Evolutionary conservation across 495 filamentous ascomycete species (phyloP), one percentile per base, ranked within the genome.

Genomic region (Penicillium maclennaniae): DNA sequence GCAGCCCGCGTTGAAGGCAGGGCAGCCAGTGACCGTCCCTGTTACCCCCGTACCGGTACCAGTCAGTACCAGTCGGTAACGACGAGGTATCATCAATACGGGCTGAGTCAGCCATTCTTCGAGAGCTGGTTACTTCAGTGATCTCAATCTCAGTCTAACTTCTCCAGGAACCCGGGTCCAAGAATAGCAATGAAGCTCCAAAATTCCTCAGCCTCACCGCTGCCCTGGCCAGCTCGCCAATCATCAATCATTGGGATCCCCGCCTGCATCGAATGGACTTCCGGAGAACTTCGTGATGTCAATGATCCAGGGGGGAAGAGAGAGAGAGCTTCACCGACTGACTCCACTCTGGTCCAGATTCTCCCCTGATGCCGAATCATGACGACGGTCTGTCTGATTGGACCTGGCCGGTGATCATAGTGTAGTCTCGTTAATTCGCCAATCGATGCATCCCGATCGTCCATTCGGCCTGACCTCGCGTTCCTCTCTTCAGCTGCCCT

Each of bases 71-170:
- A 31, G 28, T 10, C 12, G 28, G 31, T 34, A 34, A 34, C 14
- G 3, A 7, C 27, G 1, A 4, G 31, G 31, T 34, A 34, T 14
- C 3, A 10, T 1, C 8, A 1, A 14, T 34, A 34, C 31, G 10
- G 8, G 56, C 58, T 61, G 59, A 61, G 59, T 61, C 59, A 61
- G 59, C 59, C 59, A 61, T 61, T 61, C 58, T 47, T 19, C 2
- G 16, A 40, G 7, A 14, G 3, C 31, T 14, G 31, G 31, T 34
- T 34, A 34, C 31, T 34, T 34, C 31, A 34, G 31, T 34, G 1
- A 34, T 12, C 27, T 31, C 8, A 12, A 34, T 12, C 27, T 31
- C 8, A 12, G 14, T 12, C 3, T 14, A 34, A 10, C 14, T 14
- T 2, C 31, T 34, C 10, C 9, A 14, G 31, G 9, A 12, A 14